These are phyloP conservation scores for Cystobasidium onofrii DNA, from an alignment of 768 basidiomycete genomes.

Conservation along the genomic window DNA sequence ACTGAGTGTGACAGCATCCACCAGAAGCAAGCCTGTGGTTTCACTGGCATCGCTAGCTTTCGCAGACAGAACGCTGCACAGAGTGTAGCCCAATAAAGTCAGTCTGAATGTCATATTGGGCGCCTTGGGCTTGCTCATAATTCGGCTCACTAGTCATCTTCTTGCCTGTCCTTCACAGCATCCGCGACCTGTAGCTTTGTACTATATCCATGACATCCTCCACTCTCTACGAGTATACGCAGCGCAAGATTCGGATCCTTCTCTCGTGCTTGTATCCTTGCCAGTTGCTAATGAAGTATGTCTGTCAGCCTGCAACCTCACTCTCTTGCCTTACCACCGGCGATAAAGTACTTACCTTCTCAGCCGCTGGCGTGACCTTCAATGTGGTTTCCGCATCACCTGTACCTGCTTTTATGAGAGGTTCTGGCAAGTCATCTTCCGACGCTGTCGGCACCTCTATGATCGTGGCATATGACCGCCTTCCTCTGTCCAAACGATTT, in stretches of 20 bases:
- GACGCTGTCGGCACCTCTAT: slow-evolving; percentile 13
- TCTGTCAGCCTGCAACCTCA: background rate
- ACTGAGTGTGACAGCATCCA: slow-evolving; percentile 76
- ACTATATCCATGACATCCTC: slow-evolving; percentile 95
- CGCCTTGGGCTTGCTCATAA: background rate
- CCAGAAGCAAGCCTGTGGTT: slow-evolving; percentile 49
- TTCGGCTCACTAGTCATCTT: slow-evolving; percentile 21
- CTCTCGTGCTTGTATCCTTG: slow-evolving; percentile 59
- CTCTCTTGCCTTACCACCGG: background rate
- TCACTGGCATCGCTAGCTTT: slow-evolving; percentile 10
- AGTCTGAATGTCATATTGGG: too few species aligned
- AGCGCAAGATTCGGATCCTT: slow-evolving; percentile 60
- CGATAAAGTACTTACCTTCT: slow-evolving; percentile 5
- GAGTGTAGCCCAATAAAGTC: slow-evolving; percentile 43
- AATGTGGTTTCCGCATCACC: background rate
- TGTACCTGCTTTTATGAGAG: background rate
- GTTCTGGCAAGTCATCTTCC: slow-evolving; percentile 29
- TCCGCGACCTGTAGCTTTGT: slow-evolving; percentile 70
- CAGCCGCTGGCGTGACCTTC: slow-evolving; percentile 10
- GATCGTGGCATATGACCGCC: slow-evolving; percentile 29
- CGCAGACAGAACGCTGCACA: slow-evolving; percentile 52
- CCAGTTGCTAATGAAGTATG: slow-evolving; percentile 53
- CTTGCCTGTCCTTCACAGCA: background rate
- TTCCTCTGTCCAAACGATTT: background rate
- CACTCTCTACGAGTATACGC: slow-evolving; percentile 77